Evolutionary conservation across 805 yeast genomes (phyloP), one percentile per base, ranked within the genome.

Genomic region (Monosporozyma siamensis): DNA sequence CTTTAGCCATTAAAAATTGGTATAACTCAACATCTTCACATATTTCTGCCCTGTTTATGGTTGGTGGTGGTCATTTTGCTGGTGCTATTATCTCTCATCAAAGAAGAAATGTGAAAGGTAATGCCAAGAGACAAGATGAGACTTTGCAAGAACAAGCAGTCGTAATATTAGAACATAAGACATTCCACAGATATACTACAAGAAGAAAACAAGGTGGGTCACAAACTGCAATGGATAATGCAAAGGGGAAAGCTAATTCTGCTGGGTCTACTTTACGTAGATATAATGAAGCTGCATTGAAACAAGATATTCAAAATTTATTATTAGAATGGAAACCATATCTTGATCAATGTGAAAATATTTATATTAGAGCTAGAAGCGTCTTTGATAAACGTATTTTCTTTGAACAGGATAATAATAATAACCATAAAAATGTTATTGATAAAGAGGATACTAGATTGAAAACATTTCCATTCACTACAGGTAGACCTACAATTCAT

Each of bases 31-130:
- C 48, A 11, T 41, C 54, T 2, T 36, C 41, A 0, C 64, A 66
- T 3, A 70, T 71, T 36, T 84, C 95, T 4, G 95, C 95, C 0
- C 61, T 92, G 10, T 75, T 92, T 51, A 86, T 92, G 95, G 75
- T 92, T 41, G 97, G 97, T 12, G 97, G 97, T 35, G 98, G 98
- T 34, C 97, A 92, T 65, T 92, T 92, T 68, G 95, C 97, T 0
- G 98, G 92, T 15, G 96, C 96, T 0, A 82, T 92, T 34, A 71
- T 92, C 7, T 77, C 87, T 1, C 97, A 89, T 55, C 69, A 69
- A 39, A 80, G 75, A 20, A 66, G 68, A 40, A 68, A 67, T 31
- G 70, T 73, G 2, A 74, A 72, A 49, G 86, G 87, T 2, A 77
- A 77, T 48, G 66, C 69, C 6, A 72, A 69, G 17, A 64, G 68